A percentile compares a stretch with the other conserved stretches of the same genome.
Evolutionary conservation across 257 asterid genomes (phyloP).

Genomic region (Thymus mandschuricus): DNA sequence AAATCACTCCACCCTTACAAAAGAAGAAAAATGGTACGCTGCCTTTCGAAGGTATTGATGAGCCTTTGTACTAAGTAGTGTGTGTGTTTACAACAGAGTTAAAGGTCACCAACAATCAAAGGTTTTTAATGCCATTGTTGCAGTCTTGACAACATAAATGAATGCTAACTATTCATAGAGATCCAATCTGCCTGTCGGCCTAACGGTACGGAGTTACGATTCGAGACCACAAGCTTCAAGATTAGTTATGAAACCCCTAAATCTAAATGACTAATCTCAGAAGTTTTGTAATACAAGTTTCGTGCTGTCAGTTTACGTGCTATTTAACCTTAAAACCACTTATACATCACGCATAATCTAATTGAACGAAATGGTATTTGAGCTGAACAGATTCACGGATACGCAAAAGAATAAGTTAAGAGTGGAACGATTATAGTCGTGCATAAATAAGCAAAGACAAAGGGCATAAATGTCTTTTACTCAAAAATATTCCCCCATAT

Average conservation of each 20-base stretch:
- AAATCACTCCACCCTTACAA: not conserved
- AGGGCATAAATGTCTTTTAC: slow-evolving; percentile 18
- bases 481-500: slow-evolving; percentile 28
- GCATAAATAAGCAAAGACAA: not conserved
- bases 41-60: slow-evolving; percentile 30
- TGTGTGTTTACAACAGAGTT: not conserved
- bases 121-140: not conserved
- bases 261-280: no score
- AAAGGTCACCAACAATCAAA: slow-evolving; percentile 22
- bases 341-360: no score
- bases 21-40: slow-evolving; percentile 14
- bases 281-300: no score
- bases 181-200: no score
- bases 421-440: slow-evolving; percentile 2
- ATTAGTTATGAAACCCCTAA: no score
- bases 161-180: not conserved
- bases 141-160: not conserved
- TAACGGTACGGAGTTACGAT: no score
- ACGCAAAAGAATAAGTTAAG: not conserved
- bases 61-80: not conserved
- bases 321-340: no score
- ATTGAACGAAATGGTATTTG: no score
- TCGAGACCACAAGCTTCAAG: no score
- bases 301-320: no score
- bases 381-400: no score